Conservation (phyloP, 441 rosid genomes). For the Macaranga tanarius region DNA sequence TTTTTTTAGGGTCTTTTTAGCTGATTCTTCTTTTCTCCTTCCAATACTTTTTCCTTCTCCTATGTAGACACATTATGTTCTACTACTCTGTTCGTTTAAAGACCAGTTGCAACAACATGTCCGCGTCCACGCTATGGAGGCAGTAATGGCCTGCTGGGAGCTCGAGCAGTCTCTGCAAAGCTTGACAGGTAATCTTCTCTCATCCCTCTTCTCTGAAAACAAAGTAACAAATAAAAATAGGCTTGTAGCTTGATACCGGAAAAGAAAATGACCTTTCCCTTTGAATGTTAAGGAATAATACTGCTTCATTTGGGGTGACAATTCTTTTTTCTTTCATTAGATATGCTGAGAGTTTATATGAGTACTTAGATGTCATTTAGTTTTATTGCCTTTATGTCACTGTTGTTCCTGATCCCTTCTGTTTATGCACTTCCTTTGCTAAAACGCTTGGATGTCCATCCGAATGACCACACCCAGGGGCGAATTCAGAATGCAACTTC, state of each 20-base stretch:
- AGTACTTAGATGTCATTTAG: not conserved
- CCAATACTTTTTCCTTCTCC: constrained; percentile 8
- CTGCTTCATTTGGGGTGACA: constrained; percentile 1
- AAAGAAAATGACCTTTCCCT: not conserved
- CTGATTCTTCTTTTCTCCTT: constrained; percentile 7
- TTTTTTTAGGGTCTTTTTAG: constrained; percentile 8
- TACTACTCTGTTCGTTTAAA: constrained; percentile 90
- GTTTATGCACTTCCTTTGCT: not conserved
- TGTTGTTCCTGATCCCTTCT: not conserved
- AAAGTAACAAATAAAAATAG: not conserved
- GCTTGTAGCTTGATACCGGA: not conserved
- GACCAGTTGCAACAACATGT: constrained; percentile 98
- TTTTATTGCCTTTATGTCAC: not conserved
- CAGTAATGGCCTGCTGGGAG: constrained; percentile 99
- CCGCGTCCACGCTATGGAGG: constrained; percentile 99
- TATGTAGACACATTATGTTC: constrained; percentile 84
- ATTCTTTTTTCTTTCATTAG: not conserved
- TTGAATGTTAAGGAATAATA: not conserved
- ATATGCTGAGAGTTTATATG: not conserved
- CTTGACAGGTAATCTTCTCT: constrained; percentile 62
- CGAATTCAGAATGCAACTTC: not conserved
- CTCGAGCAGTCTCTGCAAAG: constrained; percentile 95
- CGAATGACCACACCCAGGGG: not conserved
- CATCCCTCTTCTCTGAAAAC: not conserved
- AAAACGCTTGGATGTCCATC: not conserved